Conservation (phyloP, 495 filamentous ascomycete species). For the Neurospora sp. region DNA sequence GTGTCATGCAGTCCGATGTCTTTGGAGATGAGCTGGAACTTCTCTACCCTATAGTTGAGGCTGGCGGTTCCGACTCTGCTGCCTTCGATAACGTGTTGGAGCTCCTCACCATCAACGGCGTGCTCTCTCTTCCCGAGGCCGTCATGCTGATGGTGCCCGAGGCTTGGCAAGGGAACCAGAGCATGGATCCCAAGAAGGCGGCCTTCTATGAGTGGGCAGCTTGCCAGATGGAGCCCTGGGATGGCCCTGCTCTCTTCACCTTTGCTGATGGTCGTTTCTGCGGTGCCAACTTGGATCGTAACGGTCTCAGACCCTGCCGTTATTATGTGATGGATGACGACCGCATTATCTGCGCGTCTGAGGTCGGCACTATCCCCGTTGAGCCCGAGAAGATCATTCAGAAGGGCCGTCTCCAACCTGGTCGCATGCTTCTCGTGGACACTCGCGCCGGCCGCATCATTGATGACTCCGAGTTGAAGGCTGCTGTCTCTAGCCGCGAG, state of each 20-base stretch:
- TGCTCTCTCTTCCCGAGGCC: constrained; percentile 91
- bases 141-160: constrained; percentile 99
- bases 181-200: constrained; percentile 91
- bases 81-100: constrained; percentile 98
- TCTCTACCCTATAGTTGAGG: constrained; percentile 93
- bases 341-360: constrained; percentile 95
- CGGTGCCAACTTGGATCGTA: constrained; percentile 96
- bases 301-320: constrained; percentile 91
- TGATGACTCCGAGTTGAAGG: constrained; percentile 89
- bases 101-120: constrained; percentile 90
- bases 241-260: constrained; percentile 94
- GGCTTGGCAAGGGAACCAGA: constrained; percentile 91
- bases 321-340: constrained; percentile 99
- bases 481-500: constrained; percentile 69
- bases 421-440: constrained; percentile 96
- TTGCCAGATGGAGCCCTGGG: constrained; percentile 99
- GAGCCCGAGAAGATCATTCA: constrained; percentile 86
- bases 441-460: constrained; percentile 93
- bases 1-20: constrained; percentile 84
- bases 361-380: constrained; percentile 90
- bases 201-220: constrained; percentile 99
- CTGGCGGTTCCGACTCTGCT: constrained; percentile 94
- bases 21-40: constrained; percentile 89
- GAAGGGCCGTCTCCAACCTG: constrained; percentile 91
- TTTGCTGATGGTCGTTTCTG: constrained; percentile 98